These are phyloP conservation scores for Rhodosporidiobolus sp. DNA, from an alignment of 768 basidiomycete species.

Conservation along the genomic window DNA sequence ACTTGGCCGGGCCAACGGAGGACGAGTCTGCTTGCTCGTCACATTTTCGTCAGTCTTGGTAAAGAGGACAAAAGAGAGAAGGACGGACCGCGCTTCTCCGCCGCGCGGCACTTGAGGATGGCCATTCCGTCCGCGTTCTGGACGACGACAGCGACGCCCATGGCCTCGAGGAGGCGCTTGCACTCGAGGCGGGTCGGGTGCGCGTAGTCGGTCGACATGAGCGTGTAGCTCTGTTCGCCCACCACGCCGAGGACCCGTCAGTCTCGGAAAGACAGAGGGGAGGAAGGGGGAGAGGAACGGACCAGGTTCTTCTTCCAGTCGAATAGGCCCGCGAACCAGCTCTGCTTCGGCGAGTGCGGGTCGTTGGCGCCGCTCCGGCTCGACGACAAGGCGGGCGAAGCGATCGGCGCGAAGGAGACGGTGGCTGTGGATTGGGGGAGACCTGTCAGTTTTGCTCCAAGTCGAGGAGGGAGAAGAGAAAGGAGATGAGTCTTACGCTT, in stretches of 20 bases:
- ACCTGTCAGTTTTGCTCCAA: no score
- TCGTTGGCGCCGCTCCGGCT: slow-evolving; percentile 25
- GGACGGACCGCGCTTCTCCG: slow-evolving; percentile 58
- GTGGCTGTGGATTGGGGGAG: slow-evolving; percentile 15
- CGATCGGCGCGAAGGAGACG: slow-evolving; percentile 28
- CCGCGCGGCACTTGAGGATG: slow-evolving; percentile 70
- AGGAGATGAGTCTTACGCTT: slow-evolving; percentile 14
- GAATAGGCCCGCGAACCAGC: slow-evolving; percentile 87
- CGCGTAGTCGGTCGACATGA: slow-evolving; percentile 51
- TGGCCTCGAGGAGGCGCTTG: slow-evolving; percentile 64
- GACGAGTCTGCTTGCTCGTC: slow-evolving; percentile 9
- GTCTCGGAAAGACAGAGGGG: neutral
- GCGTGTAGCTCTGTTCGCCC: slow-evolving; percentile 46
- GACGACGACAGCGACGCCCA: slow-evolving; percentile 67
- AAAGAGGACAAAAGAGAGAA: slow-evolving; percentile 11
- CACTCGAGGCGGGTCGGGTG: slow-evolving; percentile 71
- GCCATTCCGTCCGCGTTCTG: slow-evolving; percentile 64
- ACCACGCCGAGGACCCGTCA: neutral
- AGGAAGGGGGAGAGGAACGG: slow-evolving; percentile 59
- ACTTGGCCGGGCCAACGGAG: slow-evolving; percentile 55
- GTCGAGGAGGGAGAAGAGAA: neutral
- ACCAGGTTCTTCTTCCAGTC: slow-evolving; percentile 73
- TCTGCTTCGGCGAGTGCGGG: slow-evolving; percentile 57
- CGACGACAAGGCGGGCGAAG: slow-evolving; percentile 22
- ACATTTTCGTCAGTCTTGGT: slow-evolving; percentile 51